Base-by-base conservation (phyloP, 352 stramenopile species). In the Pilasporangium apinafurcum region DNA sequence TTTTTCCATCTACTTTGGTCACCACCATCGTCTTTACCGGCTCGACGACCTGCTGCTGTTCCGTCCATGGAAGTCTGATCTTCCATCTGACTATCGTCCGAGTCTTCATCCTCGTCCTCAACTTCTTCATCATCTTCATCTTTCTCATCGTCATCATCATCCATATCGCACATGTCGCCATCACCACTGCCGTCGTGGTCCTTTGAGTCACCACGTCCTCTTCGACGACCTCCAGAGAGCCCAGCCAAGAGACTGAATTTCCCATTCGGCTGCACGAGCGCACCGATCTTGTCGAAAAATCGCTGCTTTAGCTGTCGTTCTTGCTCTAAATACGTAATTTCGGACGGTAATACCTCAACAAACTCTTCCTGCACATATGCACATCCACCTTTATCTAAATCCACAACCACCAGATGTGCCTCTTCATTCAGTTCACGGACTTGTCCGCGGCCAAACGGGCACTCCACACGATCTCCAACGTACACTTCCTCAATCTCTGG, bases 201-300 rank as follows among this genome's bases (percentile, higher is more conserved):
- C 4, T 59, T 31, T 21, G 37, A 44, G n/a, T 59, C 61, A 24
- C 46, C 48, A 8, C 45, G 51, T 20, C 49, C 48, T 14, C 49
- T 37, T 30, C 39, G 36, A 16, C 37, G 35, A 16, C 34, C 54
- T 32, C 12, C 43, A 40, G 16, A 54, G 22, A 29, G 41, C 31
- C 4, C 27, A 17, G 30, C 51, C 4, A 74, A 38, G 25, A 77
- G 59, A 33, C 57, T 66, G 21, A 75, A 53, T 5, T 63, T 66
- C 22, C 71, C 65, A n/a, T 65, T 68, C 24, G 65, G 65, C 36
- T 76, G 68, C 10, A 76, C 66, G 29, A 88, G 56, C 14, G 67
- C 60, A 10, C 71, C 73, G 25, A 88, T 69, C 36, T 76, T 80
- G n/a, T 88, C 70, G 36, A 88, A 88, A 10, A 85, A 79, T 16